A percentile compares a stretch with the other conserved stretches of the same genome.
phyloP scores from a whole-genome alignment of 345 rosid genomes.

The Moringa oleifera region DNA sequence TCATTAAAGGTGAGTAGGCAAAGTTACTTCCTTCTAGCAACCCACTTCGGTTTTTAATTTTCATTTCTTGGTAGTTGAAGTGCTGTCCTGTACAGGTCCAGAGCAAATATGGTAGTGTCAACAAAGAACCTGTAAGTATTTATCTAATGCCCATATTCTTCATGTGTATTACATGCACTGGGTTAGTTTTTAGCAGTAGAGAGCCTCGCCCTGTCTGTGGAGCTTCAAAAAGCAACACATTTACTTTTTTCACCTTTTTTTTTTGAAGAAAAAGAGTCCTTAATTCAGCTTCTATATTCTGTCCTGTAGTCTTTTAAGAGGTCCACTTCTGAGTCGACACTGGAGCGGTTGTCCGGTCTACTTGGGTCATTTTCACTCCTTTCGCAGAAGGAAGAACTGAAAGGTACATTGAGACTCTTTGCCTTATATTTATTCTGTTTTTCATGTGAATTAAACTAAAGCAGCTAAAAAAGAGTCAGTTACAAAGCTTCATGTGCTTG shows the following conservation, averaged over 20 bases:
- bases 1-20: constrained; percentile 58
- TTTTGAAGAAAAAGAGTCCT: constrained; percentile 1
- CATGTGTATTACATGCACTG: neutral
- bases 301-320: constrained; percentile 53
- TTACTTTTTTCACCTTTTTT: too few species aligned
- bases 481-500: neutral
- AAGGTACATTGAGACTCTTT: constrained; percentile 31
- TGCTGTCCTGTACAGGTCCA: constrained; percentile 52
- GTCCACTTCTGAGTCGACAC: constrained; percentile 72
- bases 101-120: constrained; percentile 65
- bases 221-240: too few species aligned
- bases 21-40: neutral
- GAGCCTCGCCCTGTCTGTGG: too few species aligned
- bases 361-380: constrained; percentile 63
- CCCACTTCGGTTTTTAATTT: too few species aligned
- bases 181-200: too few species aligned
- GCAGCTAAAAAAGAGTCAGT: neutral
- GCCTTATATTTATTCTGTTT: neutral
- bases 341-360: constrained; percentile 69
- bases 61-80: neutral
- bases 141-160: neutral
- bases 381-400: constrained; percentile 52
- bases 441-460: neutral
- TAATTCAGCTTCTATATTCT: neutral
- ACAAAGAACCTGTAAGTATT: constrained; percentile 56